Conservation (phyloP, 352 stramenopile genomes). For the Halophytophthora batemanensis region DNA sequence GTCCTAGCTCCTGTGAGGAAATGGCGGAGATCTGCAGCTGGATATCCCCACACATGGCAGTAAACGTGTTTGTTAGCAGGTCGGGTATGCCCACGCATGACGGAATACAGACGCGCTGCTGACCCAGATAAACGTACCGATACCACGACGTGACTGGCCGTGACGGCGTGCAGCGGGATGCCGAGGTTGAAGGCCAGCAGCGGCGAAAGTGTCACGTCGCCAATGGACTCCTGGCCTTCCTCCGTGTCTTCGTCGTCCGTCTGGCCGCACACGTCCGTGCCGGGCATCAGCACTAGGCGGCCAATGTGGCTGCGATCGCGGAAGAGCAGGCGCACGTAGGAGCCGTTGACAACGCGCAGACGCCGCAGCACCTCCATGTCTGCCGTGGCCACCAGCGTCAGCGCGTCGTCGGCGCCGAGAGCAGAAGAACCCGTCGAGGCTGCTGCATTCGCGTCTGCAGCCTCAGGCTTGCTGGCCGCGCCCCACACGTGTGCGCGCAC, state of each 20-base stretch:
- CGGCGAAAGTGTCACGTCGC: conserved; percentile 49
- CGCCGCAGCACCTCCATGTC: conserved; percentile 39
- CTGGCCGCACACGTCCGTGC: conserved; percentile 3
- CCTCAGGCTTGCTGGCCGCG: conserved; percentile 1
- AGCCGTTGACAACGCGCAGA: conserved; percentile 48
- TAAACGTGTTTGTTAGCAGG: too few relatives aligned
- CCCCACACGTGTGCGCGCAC: conserved; percentile 40
- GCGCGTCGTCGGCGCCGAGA: conserved; percentile 17
- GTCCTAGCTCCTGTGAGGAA: conserved; percentile 44
- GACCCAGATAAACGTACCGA: conserved; percentile 16
- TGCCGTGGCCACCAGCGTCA: conserved; percentile 33
- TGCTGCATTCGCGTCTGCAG: too few relatives aligned
- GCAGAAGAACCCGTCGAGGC: neutral
- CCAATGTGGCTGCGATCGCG: conserved; percentile 28
- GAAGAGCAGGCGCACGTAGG: conserved; percentile 38
- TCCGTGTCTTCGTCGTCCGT: neutral
- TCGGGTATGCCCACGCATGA: neutral
- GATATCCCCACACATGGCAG: neutral
- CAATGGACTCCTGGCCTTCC: conserved; percentile 5
- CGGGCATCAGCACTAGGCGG: conserved; percentile 25
- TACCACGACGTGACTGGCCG: conserved; percentile 16
- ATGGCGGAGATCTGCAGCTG: conserved; percentile 41
- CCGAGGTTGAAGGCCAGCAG: conserved; percentile 78
- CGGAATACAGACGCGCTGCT: neutral
- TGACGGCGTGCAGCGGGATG: conserved; percentile 39